phyloP scores from a whole-genome alignment of 148 eudicot genomes.

The Camellia lanceoleosa region DNA sequence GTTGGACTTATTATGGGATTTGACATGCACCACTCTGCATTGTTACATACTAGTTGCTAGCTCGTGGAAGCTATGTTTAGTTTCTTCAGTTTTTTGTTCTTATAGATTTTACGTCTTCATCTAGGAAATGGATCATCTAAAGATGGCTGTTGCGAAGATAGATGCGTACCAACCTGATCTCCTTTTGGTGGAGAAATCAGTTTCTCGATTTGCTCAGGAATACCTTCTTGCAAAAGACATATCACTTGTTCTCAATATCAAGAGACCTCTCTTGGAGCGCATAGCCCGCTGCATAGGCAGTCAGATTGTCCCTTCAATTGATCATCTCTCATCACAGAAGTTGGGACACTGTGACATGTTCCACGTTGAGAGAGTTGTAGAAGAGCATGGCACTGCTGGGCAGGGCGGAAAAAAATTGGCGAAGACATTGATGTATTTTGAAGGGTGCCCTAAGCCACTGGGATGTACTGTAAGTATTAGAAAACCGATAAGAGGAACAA shows the following conservation, averaged over 20 bases:
- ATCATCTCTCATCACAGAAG: constrained; percentile 71
- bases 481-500: constrained; percentile 1
- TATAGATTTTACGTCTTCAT: constrained; percentile 14
- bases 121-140: constrained; percentile 98
- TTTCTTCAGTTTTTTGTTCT: constrained; percentile 10
- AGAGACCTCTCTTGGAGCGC: constrained; percentile 89
- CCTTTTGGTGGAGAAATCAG: constrained; percentile 95
- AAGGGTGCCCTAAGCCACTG: constrained; percentile 96
- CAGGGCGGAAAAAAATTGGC: constrained; percentile 70
- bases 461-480: constrained; percentile 86
- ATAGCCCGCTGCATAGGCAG: constrained; percentile 98
- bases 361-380: constrained; percentile 72
- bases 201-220: constrained; percentile 91
- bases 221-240: constrained; percentile 85
- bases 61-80: background rate
- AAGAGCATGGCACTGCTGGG: constrained; percentile 84
- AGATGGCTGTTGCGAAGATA: constrained; percentile 99
- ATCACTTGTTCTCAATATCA: constrained; percentile 85
- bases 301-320: constrained; percentile 90
- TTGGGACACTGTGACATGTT: constrained; percentile 81
- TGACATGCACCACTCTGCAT: background rate
- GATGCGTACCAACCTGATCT: constrained; percentile 75
- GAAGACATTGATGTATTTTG: constrained; percentile 95
- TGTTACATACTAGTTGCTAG: background rate
- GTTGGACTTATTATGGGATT: constrained; percentile 12